A percentile compares a stretch with the other conserved stretches of the same genome.
Evolutionary conservation across 805 yeast species (phyloP).

Genomic region (Wickerhamiella domercqiae): DNA sequence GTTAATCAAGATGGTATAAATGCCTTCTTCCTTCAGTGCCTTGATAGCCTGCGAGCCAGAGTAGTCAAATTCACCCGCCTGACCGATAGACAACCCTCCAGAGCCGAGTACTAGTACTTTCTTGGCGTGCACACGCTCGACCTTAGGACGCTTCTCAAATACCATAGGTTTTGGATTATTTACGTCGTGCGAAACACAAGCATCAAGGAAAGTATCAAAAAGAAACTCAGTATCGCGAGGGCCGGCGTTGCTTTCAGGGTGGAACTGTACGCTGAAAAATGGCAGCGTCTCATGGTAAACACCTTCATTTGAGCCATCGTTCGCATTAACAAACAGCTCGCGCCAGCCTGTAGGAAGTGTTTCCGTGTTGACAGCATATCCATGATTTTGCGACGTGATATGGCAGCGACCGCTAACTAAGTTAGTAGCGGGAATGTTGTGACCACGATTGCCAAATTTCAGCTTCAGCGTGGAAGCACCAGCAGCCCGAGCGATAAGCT

Average conservation of each 20-base stretch:
- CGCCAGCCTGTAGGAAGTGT: constrained; percentile 74
- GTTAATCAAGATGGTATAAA: constrained; percentile 86
- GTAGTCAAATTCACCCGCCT: constrained; percentile 98
- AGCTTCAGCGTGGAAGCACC: constrained; percentile 88
- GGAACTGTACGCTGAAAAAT: constrained; percentile 94
- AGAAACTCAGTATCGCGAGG: constrained; percentile 97
- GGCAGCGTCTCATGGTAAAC: constrained; percentile 80
- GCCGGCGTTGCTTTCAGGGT: constrained; percentile 98
- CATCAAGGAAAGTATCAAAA: constrained; percentile 78
- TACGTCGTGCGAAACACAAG: constrained; percentile 44
- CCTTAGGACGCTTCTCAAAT: constrained; percentile 41
- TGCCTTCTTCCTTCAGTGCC: constrained; percentile 95
- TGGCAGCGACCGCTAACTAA: constrained; percentile 87
- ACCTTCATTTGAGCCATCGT: constrained; percentile 98
- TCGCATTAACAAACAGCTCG: constrained; percentile 87
- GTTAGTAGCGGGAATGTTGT: constrained; percentile 90
- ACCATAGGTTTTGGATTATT: constrained; percentile 50
- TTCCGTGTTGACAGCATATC: constrained; percentile 82
- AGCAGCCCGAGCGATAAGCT: constrained; percentile 82
- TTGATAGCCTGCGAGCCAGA: constrained; percentile 98
- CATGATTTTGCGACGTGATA: constrained; percentile 97
- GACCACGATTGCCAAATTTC: constrained; percentile 98
- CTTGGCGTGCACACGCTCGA: constrained; percentile 47
- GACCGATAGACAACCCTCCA: constrained; percentile 97
- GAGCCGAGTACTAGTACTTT: constrained; percentile 91